Evolutionary conservation across 2,329 filamentous ascomycete genomes (phyloP).

Genomic region (Elsinoe fawcettii): DNA sequence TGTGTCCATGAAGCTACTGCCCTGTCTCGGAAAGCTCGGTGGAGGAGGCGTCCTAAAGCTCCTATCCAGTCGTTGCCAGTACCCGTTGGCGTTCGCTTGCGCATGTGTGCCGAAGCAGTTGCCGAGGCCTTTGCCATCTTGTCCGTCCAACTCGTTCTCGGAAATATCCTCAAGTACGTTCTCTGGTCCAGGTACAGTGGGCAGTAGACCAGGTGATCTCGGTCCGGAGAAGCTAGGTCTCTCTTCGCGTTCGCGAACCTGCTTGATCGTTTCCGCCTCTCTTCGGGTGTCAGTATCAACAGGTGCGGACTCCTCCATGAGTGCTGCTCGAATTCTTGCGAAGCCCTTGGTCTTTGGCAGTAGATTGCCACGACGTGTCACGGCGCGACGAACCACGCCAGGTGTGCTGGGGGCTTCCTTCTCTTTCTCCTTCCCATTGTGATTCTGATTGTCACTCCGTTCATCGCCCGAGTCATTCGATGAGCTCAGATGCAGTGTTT

Average conservation of each 20-base stretch:
- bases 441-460: not conserved
- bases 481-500: constrained; percentile 72
- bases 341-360: constrained; percentile 95
- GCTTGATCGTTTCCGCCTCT: constrained; percentile 91
- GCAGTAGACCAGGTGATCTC: constrained; percentile 59
- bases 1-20: constrained; percentile 55
- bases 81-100: constrained; percentile 64
- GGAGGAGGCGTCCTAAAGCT: constrained; percentile 57
- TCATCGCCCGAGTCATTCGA: constrained; percentile 75
- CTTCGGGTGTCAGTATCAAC: constrained; percentile 81
- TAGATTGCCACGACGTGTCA: constrained; percentile 81
- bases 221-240: constrained; percentile 38
- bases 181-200: constrained; percentile 46
- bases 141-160: constrained; percentile 40
- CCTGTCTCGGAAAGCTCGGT: constrained; percentile 48
- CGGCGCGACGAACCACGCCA: constrained; percentile 71
- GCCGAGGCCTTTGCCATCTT: constrained; percentile 39
- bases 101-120: constrained; percentile 69
- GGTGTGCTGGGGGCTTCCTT: constrained; percentile 49
- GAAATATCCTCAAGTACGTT: constrained; percentile 61
- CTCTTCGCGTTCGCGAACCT: constrained; percentile 80
- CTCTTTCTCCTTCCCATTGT: constrained; percentile 21
- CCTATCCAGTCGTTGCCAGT: constrained; percentile 75
- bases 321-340: constrained; percentile 79
- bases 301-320: constrained; percentile 80